phyloP scores from a whole-genome alignment of 345 rosid species.

The Pseudoturritis turrita region DNA sequence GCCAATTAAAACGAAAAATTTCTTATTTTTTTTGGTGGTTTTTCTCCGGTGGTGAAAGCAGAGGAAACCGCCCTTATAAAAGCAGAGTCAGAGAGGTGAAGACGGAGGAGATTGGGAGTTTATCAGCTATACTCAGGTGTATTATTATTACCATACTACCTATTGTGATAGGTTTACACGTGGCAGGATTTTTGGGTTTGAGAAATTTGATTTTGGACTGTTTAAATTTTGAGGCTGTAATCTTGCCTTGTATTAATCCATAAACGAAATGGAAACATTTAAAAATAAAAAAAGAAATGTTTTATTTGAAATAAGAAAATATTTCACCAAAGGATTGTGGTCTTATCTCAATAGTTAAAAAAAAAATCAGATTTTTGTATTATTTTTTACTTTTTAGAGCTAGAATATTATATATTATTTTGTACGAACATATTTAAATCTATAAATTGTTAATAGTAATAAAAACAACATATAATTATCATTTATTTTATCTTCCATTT shows the following conservation, averaged over 20 bases:
- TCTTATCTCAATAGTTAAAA: too few species aligned
- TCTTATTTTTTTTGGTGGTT: neutral
- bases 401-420: too few species aligned
- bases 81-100: slow-evolving; percentile 26
- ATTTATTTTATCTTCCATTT: too few species aligned
- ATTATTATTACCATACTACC: neutral
- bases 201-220: neutral
- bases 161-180: neutral
- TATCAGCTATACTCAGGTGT: neutral
- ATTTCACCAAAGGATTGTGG: too few species aligned
- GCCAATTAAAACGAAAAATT: neutral
- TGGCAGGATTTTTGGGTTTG: neutral
- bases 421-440: too few species aligned
- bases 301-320: neutral
- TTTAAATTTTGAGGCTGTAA: neutral
- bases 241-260: neutral
- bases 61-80: slow-evolving; percentile 22
- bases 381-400: too few species aligned
- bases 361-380: too few species aligned
- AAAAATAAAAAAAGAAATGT: neutral
- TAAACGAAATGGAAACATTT: neutral
- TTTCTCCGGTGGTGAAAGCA: slow-evolving; percentile 11
- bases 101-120: slow-evolving; percentile 12
- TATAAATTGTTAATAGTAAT: too few species aligned
- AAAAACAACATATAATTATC: too few species aligned